phyloP scores from a whole-genome alignment of 2,329 filamentous ascomycete genomes.

The Colletotrichum tamarilloi region DNA sequence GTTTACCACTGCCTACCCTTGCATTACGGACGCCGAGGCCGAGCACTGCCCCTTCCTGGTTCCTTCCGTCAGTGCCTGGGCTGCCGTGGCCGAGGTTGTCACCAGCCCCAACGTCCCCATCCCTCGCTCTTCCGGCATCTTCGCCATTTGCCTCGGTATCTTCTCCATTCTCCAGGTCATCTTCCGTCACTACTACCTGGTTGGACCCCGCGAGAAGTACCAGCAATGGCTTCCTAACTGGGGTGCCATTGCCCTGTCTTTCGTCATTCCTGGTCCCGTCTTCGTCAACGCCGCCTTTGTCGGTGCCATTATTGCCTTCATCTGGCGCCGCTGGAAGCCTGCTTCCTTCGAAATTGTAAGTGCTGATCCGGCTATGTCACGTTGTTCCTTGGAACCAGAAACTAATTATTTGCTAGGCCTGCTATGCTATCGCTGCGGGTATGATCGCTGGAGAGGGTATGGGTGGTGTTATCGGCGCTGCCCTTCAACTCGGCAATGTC shows the following conservation, averaged over 20 bases:
- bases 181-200: constrained; percentile 65
- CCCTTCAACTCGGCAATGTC: constrained; percentile 46
- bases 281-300: constrained; percentile 70
- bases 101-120: constrained; percentile 67
- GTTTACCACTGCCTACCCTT: constrained; percentile 71
- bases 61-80: constrained; percentile 70
- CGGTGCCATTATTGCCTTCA: constrained; percentile 61
- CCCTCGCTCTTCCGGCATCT: constrained; percentile 65
- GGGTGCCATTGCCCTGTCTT: constrained; percentile 69
- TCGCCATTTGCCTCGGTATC: constrained; percentile 65
- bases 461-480: constrained; percentile 63
- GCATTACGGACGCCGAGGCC: constrained; percentile 61
- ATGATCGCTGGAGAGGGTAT: constrained; percentile 73
- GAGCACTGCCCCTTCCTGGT: constrained; percentile 64
- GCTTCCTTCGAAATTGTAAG: constrained; percentile 61
- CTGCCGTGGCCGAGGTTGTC: constrained; percentile 68
- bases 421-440: constrained; percentile 69
- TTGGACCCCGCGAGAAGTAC: constrained; percentile 64
- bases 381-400: not conserved
- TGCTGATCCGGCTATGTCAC: not conserved
- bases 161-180: constrained; percentile 63
- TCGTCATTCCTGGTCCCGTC: constrained; percentile 66
- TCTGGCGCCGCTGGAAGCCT: constrained; percentile 66
- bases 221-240: constrained; percentile 69
- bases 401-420: constrained; percentile 47